Evolutionary conservation across 1,139 yeast genomes (phyloP), one percentile per base, ranked within the genome.

Genomic region (Scheffersomyces insectosa): DNA sequence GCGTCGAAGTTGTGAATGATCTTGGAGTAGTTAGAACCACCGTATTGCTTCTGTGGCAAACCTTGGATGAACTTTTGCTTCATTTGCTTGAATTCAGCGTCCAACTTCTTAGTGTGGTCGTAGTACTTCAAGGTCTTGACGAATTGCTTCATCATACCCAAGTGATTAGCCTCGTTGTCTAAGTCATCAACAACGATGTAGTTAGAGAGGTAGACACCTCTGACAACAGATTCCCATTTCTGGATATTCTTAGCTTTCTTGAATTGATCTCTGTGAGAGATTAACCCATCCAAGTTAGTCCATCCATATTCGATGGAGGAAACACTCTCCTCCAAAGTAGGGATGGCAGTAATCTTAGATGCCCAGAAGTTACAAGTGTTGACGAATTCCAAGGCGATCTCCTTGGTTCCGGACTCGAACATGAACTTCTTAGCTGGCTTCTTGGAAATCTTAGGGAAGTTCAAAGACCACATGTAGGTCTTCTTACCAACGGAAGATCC

Each of bases 281-380:
- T 60, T 40, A 72, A 56, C 13, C 51, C 65, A 53, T 80, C 82
- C 63, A 60, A 65, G 54, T 63, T 65, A 46, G 69, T 79, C 97
- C 96, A 90, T 4, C 97, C 97, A 59, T 83, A 88, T 56, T 89
- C 96, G 37, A 82, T 77, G 37, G 87, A 85, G 2, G 90, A 79
- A 10, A 88, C 80, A 45, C 88, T 68, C 52, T 74, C 79, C 52
- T 75, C 80, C 50, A 67, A 62, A 1, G 79, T 63, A n/a, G 96
- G 96, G 28, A 87, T 83, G 12, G 90, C 85, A 11, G 95, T 85
- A 31, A 85, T 80, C 51, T 93, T 77, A 3, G 95, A 86, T 2
- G 96, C 89, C 97, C 97, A 89, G 62, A 88, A 89, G 63, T 89
- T 89, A 65, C 95, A 84, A 2, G 93, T 79, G 52, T 85, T 80